Evolutionary conservation across 73 alveolate species (phyloP).

Genomic region (Tetrahymena malaccensis): DNA sequence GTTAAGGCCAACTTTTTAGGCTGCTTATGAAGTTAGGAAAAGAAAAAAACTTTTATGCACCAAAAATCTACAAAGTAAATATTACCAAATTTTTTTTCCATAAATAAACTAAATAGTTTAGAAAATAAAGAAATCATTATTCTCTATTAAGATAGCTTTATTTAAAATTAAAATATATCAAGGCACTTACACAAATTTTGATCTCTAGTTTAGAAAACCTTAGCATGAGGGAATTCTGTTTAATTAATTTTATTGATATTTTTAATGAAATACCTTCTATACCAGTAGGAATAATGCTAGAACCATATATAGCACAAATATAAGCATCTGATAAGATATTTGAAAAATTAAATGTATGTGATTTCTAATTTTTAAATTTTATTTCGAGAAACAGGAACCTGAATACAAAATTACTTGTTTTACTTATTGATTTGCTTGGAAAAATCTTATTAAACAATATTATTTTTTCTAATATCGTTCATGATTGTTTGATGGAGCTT

Average conservation of each 20-base stretch:
- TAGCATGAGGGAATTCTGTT: conserved; percentile 74
- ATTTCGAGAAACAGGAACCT: conserved; percentile 88
- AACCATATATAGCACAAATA: conserved; percentile 81
- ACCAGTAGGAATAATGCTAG: conserved; percentile 92
- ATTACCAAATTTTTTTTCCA: too few species aligned
- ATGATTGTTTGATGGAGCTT: conserved; percentile 55
- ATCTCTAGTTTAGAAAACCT: conserved; percentile 85
- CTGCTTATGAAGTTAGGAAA: conserved; percentile 67
- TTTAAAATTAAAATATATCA: background rate
- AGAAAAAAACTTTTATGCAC: conserved; percentile 90
- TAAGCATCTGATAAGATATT: conserved; percentile 72
- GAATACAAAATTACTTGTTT: conserved; percentile 75
- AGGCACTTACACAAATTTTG: conserved; percentile 72
- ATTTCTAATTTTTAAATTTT: conserved; percentile 80
- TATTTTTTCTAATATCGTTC: conserved; percentile 52
- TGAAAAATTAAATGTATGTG: conserved; percentile 80
- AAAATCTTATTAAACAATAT: conserved; percentile 73
- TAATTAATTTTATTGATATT: conserved; percentile 68
- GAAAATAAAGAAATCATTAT: too few species aligned
- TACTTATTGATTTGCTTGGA: conserved; percentile 81
- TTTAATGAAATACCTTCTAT: conserved; percentile 73
- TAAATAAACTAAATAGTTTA: too few species aligned
- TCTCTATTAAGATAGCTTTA: background rate
- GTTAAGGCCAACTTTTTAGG: conserved; percentile 49
- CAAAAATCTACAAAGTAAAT: conserved; percentile 74